phyloP scores from a whole-genome alignment of 176 grass and related monocot species.

The Oryza punctata region DNA sequence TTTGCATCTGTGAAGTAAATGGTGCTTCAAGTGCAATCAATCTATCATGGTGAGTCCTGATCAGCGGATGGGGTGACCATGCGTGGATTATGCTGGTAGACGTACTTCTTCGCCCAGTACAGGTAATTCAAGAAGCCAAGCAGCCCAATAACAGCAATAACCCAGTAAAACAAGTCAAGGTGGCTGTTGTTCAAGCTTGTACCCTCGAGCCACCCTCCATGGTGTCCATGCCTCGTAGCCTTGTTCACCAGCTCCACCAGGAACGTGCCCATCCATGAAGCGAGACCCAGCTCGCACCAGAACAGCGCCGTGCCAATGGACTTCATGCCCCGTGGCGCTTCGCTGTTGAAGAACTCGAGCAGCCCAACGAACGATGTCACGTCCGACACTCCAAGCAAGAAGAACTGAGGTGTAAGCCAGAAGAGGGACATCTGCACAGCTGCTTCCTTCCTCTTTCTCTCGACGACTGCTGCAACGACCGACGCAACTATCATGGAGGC shows the following conservation, averaged over 20 bases:
- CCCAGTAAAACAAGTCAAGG: conserved; percentile 72
- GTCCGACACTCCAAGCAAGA: conserved; percentile 57
- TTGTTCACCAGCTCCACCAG: conserved; percentile 49
- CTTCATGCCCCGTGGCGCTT: conserved; percentile 57
- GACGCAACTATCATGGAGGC: conserved; percentile 31
- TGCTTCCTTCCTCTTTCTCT: conserved; percentile 41
- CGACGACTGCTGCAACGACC: conserved; percentile 42
- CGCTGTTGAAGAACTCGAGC: conserved; percentile 73
- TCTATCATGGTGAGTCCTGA: conserved; percentile 9
- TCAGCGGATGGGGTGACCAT: not conserved
- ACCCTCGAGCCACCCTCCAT: conserved; percentile 68
- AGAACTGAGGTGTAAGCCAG: conserved; percentile 59
- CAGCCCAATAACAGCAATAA: conserved; percentile 39
- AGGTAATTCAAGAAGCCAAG: conserved; percentile 63
- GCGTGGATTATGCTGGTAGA: conserved; percentile 39
- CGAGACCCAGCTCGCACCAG: conserved; percentile 53
- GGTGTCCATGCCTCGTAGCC: conserved; percentile 40
- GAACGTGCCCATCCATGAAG: conserved; percentile 52
- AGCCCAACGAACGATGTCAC: conserved; percentile 62
- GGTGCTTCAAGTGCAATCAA: not conserved
- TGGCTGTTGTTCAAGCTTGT: conserved; percentile 52
- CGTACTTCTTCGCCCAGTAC: conserved; percentile 67
- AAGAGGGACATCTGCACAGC: conserved; percentile 57
- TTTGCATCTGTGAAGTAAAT: not conserved
- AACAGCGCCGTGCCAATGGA: conserved; percentile 62